These are phyloP conservation scores for Eucalyptus curtisii DNA, from an alignment of 345 rosid genomes.

Conservation along the genomic window DNA sequence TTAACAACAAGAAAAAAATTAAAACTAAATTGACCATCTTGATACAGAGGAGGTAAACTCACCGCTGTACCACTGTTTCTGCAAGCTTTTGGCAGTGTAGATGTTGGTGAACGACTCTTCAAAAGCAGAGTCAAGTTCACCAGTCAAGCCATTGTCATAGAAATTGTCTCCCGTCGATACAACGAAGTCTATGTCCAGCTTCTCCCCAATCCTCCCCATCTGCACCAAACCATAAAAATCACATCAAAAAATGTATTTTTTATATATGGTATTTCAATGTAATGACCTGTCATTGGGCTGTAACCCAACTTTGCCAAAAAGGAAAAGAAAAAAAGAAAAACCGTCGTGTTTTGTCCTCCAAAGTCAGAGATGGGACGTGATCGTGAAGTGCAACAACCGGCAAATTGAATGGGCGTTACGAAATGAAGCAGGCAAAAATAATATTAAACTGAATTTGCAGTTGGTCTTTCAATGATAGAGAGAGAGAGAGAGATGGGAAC, in stretches of 20 bases:
- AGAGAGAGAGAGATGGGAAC: not conserved
- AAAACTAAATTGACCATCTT: not conserved
- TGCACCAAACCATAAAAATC: not conserved
- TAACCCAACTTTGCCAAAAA: not conserved
- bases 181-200: slow-evolving; percentile 54
- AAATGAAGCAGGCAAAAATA: not conserved
- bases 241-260: not conserved
- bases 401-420: not conserved
- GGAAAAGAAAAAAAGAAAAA: not conserved
- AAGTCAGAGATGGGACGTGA: not conserved
- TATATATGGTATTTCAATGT: not conserved
- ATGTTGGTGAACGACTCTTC: slow-evolving; percentile 52
- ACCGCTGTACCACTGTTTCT: slow-evolving; percentile 75
- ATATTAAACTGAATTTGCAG: not conserved
- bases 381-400: not conserved
- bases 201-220: slow-evolving; percentile 74
- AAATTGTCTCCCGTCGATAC: slow-evolving; percentile 87
- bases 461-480: not conserved
- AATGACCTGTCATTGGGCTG: not conserved
- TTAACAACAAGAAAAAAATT: not conserved
- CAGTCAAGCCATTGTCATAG: slow-evolving; percentile 59
- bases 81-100: slow-evolving; percentile 62
- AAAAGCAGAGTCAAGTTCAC: slow-evolving; percentile 39
- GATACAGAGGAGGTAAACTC: not conserved
- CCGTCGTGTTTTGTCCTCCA: not conserved